phyloP scores from a whole-genome alignment of 257 asterid species.

The Lycium ferocissimum region DNA sequence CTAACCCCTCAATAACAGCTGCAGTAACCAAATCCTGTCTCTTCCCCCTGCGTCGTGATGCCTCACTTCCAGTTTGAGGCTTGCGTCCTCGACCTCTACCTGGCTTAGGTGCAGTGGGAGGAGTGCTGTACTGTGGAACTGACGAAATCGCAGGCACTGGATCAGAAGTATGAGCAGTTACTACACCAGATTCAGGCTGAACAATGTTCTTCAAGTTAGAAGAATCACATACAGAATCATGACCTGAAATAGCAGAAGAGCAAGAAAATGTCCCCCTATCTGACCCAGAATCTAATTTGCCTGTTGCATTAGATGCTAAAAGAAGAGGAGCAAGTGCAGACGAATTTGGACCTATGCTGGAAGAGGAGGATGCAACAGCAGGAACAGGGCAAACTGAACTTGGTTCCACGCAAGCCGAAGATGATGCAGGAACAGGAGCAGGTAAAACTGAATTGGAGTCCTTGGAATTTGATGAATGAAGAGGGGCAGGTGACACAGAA shows the following conservation, averaged over 20 bases:
- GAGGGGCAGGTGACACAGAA: conserved; percentile 17
- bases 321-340: conserved; percentile 39
- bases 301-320: conserved; percentile 46
- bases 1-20: conserved; percentile 50
- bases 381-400: conserved; percentile 27
- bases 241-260: conserved; percentile 40
- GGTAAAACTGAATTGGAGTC: conserved; percentile 37
- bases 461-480: conserved; percentile 24
- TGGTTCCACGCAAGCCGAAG: conserved; percentile 30
- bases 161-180: conserved; percentile 48
- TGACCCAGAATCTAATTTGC: conserved; percentile 40
- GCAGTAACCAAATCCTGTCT: conserved; percentile 58
- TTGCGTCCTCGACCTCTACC: conserved; percentile 70
- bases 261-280: conserved; percentile 39
- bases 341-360: neutral
- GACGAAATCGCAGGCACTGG: conserved; percentile 44
- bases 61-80: conserved; percentile 66
- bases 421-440: conserved; percentile 30
- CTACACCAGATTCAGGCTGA: conserved; percentile 45
- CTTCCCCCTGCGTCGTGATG: conserved; percentile 72
- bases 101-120: conserved; percentile 51
- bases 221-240: conserved; percentile 40
- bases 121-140: conserved; percentile 44
- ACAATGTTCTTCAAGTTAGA: conserved; percentile 42
- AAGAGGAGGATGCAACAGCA: conserved; percentile 31